Evolutionary conservation across 2,329 filamentous ascomycete species (phyloP).

Genomic region (Fusarium sp.): DNA sequence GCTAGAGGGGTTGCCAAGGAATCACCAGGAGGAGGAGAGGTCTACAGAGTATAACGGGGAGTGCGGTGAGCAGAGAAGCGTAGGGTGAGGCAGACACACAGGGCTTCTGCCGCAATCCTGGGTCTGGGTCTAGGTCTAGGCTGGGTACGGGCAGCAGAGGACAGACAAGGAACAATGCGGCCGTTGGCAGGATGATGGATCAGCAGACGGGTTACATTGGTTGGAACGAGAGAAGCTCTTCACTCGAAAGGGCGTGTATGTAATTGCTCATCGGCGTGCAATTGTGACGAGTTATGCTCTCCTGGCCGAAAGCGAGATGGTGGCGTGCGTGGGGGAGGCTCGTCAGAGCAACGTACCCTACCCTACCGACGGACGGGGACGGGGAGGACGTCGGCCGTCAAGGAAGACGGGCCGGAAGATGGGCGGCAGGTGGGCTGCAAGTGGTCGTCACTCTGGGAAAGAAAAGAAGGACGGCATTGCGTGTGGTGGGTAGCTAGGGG

Average conservation of each 20-base stretch:
- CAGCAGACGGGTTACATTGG: no score
- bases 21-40: slow-evolving; percentile 21
- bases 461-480: neutral
- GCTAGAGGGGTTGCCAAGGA: slow-evolving; percentile 11
- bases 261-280: slow-evolving; percentile 25
- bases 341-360: slow-evolving; percentile 17
- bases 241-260: slow-evolving; percentile 17
- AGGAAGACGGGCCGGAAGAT: slow-evolving; percentile 37
- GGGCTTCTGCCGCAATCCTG: slow-evolving; percentile 28
- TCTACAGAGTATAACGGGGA: slow-evolving; percentile 30
- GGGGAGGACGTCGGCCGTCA: slow-evolving; percentile 3
- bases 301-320: slow-evolving; percentile 38
- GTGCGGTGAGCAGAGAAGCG: slow-evolving; percentile 36
- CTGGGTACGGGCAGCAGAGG: neutral
- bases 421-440: slow-evolving; percentile 28
- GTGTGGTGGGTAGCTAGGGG: neutral
- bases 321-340: slow-evolving; percentile 42
- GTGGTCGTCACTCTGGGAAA: slow-evolving; percentile 7
- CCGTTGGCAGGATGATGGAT: slow-evolving; percentile 26
- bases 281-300: slow-evolving; percentile 29
- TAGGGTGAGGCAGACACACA: slow-evolving; percentile 15
- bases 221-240: no score
- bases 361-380: slow-evolving; percentile 5
- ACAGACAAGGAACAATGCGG: slow-evolving; percentile 33
- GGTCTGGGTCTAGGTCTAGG: slow-evolving; percentile 4